Percentiles rank a stretch among this genome's conserved stretches.
phyloP scores from a whole-genome alignment of 345 rosid species.

The Corymbia maculata region DNA sequence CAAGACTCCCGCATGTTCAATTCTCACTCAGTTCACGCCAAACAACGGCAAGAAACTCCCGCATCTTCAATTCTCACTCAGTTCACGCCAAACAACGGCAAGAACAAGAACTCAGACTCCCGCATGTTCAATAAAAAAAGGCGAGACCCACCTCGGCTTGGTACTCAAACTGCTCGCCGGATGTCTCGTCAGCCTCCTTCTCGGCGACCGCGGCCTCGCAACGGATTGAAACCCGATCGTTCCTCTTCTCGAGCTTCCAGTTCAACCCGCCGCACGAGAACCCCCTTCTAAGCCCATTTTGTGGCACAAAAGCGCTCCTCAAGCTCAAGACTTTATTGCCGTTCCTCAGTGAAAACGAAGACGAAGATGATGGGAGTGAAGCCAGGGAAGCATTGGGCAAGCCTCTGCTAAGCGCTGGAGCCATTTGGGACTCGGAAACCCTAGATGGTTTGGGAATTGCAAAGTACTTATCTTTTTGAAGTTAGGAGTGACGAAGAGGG shows the following conservation, averaged over 20 bases:
- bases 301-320: slow-evolving; percentile 38
- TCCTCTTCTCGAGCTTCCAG: slow-evolving; percentile 52
- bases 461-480: not conserved
- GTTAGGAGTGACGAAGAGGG: not conserved
- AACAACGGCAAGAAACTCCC: not conserved
- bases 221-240: slow-evolving; percentile 34
- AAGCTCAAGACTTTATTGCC: slow-evolving; percentile 18
- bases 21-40: not conserved
- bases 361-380: slow-evolving; percentile 34
- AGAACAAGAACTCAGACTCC: not conserved
- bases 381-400: slow-evolving; percentile 37
- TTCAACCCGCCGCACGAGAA: slow-evolving; percentile 37
- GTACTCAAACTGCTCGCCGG: slow-evolving; percentile 92
- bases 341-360: slow-evolving; percentile 24
- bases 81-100: not conserved
- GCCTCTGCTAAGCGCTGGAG: slow-evolving; percentile 66
- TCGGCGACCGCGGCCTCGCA: slow-evolving; percentile 86
- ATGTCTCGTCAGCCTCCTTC: slow-evolving; percentile 61
- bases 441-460: not conserved
- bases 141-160: slow-evolving; percentile 84
- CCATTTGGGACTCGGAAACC: slow-evolving; percentile 27
- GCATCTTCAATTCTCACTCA: not conserved
- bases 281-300: slow-evolving; percentile 23
- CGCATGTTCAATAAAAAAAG: not conserved
- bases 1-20: not conserved